Conservation (phyloP, 2,329 filamentous ascomycete species). For the Cladophialophora bantiana region DNA sequence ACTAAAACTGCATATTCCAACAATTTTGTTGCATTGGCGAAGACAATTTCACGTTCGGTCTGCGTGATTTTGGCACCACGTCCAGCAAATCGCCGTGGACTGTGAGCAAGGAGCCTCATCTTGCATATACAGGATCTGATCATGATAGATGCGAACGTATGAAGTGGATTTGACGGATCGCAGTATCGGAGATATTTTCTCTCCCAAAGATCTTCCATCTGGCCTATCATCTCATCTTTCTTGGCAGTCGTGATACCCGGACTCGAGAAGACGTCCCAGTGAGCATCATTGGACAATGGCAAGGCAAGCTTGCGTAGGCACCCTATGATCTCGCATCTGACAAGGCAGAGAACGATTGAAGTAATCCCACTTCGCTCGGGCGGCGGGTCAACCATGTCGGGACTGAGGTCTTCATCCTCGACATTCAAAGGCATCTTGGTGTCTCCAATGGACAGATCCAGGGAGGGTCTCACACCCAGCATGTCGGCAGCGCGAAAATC, state of each 20-base stretch:
- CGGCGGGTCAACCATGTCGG: slow-evolving; percentile 16
- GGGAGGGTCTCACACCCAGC: slow-evolving; percentile 8
- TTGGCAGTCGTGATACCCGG: background rate
- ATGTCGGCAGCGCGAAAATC: slow-evolving; percentile 24
- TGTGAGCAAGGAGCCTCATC: slow-evolving; percentile 5
- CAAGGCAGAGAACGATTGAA: background rate
- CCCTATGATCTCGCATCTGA: slow-evolving; percentile 1
- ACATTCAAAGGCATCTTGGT: slow-evolving; percentile 22
- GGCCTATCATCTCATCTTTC: background rate
- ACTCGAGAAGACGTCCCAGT: background rate
- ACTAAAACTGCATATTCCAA: background rate
- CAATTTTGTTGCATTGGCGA: background rate
- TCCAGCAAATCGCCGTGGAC: background rate
- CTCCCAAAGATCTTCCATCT: slow-evolving; percentile 44
- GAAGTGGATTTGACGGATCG: slow-evolving; percentile 47
- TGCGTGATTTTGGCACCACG: background rate
- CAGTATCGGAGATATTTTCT: slow-evolving; percentile 45
- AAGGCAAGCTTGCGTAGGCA: background rate
- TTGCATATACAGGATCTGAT: slow-evolving; percentile 2
- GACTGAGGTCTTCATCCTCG: slow-evolving; percentile 25
- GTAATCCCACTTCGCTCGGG: background rate
- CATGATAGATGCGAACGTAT: slow-evolving; percentile 45
- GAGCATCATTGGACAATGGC: background rate
- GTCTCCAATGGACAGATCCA: slow-evolving; percentile 20
- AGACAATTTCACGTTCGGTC: background rate